A percentile compares a stretch with the other conserved stretches of the same genome.
Conservation (phyloP, 2,329 filamentous ascomycete species). For the Myriosclerotinia curreyana region DNA sequence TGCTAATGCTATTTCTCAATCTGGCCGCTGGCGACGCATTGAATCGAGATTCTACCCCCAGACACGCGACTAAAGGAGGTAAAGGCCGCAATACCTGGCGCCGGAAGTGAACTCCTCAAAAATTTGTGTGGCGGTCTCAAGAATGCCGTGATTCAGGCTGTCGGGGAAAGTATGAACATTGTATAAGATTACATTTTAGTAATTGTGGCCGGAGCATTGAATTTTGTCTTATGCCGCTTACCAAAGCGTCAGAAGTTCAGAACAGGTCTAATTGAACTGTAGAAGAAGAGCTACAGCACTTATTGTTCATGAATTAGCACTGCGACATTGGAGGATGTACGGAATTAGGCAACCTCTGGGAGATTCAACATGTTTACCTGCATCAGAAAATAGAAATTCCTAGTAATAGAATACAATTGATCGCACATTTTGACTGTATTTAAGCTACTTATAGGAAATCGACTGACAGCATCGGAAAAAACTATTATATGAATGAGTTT, state of each 20-base stretch:
- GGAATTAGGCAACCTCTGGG: no score
- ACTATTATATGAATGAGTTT: no score
- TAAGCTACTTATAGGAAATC: no score
- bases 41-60: constrained; percentile 33
- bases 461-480: no score
- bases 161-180: constrained; percentile 35
- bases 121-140: constrained; percentile 1
- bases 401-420: no score
- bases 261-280: neutral
- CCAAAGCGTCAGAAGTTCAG: neutral
- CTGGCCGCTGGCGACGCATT: constrained; percentile 37
- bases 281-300: neutral
- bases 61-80: constrained; percentile 29
- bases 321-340: no score
- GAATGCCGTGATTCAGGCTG: constrained; percentile 32
- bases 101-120: constrained; percentile 18
- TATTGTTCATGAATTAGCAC: no score
- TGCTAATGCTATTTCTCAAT: constrained; percentile 40
- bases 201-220: constrained; percentile 36
- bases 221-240: constrained; percentile 24
- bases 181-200: constrained; percentile 38
- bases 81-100: constrained; percentile 29
- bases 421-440: no score
- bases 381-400: no score
- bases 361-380: no score